Base-by-base conservation (phyloP, 1,284 basidiomycete species). In the Erythrobasidium hasegawianum region DNA sequence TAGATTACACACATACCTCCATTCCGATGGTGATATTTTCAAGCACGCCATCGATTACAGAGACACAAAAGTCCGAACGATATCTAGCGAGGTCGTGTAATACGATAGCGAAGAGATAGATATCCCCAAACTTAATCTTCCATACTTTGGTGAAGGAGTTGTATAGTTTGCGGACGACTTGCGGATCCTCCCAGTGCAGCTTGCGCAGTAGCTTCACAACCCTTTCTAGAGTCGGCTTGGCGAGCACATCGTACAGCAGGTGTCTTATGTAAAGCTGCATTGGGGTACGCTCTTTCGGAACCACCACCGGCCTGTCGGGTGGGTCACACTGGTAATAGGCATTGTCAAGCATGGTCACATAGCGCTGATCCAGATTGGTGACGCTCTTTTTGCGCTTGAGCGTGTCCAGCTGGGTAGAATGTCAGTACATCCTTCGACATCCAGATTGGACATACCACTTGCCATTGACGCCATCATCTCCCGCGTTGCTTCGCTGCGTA, bases 281-380 rank as follows among this genome's bases (percentile, higher is more conserved):
- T 0, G 87, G 86, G 1, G 87, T 82, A n/a, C 92, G 85, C 70
- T 89, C 83, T 76, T 96, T 94, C 69, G 88, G 86, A 72, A 89
- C 84, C 41, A 87, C 84, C 0, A 90, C 89, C 0, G 87, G 85
- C 61, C 96, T 86, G 73, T 97, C 93, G 0, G 96, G 96, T 1
- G 96, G 96, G 74, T 98, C 97, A 78, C 94, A 97, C 87, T 97
- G 92, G 76, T 97, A 98, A 78, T 97, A 99, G 0, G 96, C 96
- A 76, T 98, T 98, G 78, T 98, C 96, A 33, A 99, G 84, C 71
- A 97, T 80, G 27, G 97, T 82, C 3, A 87, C 81, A 73, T 96
- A 91, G 11, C 93, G 82, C 74, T 90, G 87, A 77, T 98, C 94
- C 45, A 98, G 85, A 75, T 97, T 91, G 77, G 90, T 84, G 61